Percentiles rank a stretch among this genome's conserved stretches.
Evolutionary conservation across 2,329 filamentous ascomycete species (phyloP).

Genomic region (Amauroascus verrucosus): DNA sequence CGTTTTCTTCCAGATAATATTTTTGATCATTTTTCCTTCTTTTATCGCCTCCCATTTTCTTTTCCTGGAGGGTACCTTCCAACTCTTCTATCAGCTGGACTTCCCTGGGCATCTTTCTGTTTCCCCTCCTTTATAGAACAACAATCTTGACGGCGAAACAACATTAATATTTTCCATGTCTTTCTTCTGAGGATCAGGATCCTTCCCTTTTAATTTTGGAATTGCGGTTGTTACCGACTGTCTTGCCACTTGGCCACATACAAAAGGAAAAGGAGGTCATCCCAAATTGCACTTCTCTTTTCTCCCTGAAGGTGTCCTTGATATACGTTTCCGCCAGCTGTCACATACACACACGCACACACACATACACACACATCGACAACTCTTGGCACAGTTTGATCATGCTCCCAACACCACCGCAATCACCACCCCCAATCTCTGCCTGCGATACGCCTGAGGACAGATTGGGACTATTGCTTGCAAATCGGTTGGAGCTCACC

Average conservation of each 20-base stretch:
- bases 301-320: background rate
- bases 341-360: background rate
- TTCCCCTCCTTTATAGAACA: conserved; percentile 2
- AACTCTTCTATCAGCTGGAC: conserved; percentile 6
- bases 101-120: conserved; percentile 5
- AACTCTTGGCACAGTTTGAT: conserved; percentile 13
- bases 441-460: conserved; percentile 64
- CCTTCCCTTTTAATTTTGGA: conserved; percentile 7
- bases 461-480: conserved; percentile 72
- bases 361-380: background rate
- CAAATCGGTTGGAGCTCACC: conserved; percentile 71
- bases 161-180: conserved; percentile 3
- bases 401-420: conserved; percentile 39
- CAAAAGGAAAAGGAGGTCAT: background rate
- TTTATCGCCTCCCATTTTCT: background rate
- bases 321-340: background rate
- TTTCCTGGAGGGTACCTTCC: background rate
- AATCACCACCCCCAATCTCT: conserved; percentile 32
- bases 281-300: background rate
- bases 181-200: conserved; percentile 13
- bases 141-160: conserved; percentile 3
- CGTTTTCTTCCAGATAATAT: background rate
- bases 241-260: background rate
- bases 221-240: background rate
- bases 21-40: background rate